Evolutionary conservation across 1,284 basidiomycete species (phyloP).

Genomic region (Austroboletus niveus): DNA sequence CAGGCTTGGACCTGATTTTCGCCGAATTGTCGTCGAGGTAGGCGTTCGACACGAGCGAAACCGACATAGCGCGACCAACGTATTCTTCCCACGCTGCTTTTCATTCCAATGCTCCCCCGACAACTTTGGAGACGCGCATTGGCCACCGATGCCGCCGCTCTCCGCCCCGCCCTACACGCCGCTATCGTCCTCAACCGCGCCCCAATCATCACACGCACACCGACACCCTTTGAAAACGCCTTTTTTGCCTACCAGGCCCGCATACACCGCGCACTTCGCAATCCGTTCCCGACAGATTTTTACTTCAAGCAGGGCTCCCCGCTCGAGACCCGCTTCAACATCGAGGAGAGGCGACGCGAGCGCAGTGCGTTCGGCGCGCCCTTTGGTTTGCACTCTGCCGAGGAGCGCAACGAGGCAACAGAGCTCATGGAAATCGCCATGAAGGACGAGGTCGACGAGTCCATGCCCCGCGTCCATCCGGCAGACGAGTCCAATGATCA

Average conservation of each 20-base stretch:
- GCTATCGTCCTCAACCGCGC: slow-evolving; percentile 82
- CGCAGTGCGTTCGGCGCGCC: slow-evolving; percentile 65
- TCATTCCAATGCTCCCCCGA: slow-evolving; percentile 3
- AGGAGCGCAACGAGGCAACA: slow-evolving; percentile 47
- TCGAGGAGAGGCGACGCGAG: slow-evolving; percentile 72
- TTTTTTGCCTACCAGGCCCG: slow-evolving; percentile 87
- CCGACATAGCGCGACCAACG: slow-evolving; percentile 52
- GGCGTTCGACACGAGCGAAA: slow-evolving; percentile 81
- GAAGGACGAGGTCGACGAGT: slow-evolving; percentile 61
- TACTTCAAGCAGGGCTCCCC: slow-evolving; percentile 95
- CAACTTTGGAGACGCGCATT: slow-evolving; percentile 28
- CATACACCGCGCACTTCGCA: slow-evolving; percentile 82
- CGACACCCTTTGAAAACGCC: slow-evolving; percentile 76
- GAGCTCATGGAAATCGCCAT: slow-evolving; percentile 60
- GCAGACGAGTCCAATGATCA: slow-evolving; percentile 64
- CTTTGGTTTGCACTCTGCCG: slow-evolving; percentile 47
- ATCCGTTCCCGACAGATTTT: slow-evolving; percentile 87
- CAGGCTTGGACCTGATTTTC: slow-evolving; percentile 87
- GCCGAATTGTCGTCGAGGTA: slow-evolving; percentile 87
- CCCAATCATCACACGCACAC: slow-evolving; percentile 78
- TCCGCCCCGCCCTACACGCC: slow-evolving; percentile 38
- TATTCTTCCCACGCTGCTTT: slow-evolving; percentile 9
- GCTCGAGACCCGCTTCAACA: slow-evolving; percentile 78
- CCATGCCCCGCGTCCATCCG: slow-evolving; percentile 57
- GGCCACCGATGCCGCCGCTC: slow-evolving; percentile 33